Percentiles rank a stretch among this genome's conserved stretches.
phyloP scores from a whole-genome alignment of 2,329 filamentous ascomycete species.

The Graphilbum fragrans region DNA sequence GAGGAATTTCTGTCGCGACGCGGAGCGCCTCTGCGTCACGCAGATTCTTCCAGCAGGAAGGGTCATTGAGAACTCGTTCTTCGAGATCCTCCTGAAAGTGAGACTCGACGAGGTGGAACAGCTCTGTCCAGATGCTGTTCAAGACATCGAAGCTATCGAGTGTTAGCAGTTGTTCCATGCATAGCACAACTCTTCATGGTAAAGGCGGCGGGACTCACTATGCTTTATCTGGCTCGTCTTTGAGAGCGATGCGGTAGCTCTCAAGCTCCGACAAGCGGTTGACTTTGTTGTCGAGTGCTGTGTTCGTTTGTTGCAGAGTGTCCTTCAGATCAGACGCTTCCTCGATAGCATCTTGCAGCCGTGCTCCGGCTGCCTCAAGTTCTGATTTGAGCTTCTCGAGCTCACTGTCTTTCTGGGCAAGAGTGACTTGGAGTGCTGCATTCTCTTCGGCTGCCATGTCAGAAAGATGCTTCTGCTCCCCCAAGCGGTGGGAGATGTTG shows the following conservation, averaged over 20 bases:
- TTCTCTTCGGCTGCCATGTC: conserved; percentile 10
- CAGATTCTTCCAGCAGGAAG: conserved; percentile 21
- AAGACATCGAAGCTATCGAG: conserved; percentile 17
- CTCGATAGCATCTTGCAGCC: conserved; percentile 12
- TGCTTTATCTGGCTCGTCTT: conserved; percentile 16
- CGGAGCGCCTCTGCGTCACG: conserved; percentile 19
- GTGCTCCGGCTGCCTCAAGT: conserved; percentile 12
- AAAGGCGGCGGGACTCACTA: conserved; percentile 13
- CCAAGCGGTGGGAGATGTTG: conserved; percentile 3
- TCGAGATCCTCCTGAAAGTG: conserved; percentile 21
- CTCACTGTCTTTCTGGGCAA: conserved; percentile 12
- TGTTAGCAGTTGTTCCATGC: not conserved
- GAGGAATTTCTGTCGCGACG: conserved; percentile 19
- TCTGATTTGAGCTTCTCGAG: conserved; percentile 12
- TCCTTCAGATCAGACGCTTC: conserved; percentile 10
- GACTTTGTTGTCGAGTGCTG: conserved; percentile 12
- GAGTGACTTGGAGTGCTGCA: conserved; percentile 11
- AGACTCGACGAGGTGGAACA: conserved; percentile 18
- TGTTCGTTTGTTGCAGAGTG: conserved; percentile 13
- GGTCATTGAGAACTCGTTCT: conserved; percentile 16
- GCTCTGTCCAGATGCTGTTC: conserved; percentile 21
- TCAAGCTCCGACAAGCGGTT: conserved; percentile 16
- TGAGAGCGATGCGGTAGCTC: conserved; percentile 16
- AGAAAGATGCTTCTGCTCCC: conserved; percentile 5
- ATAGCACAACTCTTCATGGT: not conserved